phyloP scores from a whole-genome alignment of 768 basidiomycete genomes.

The Daedalea quercina region DNA sequence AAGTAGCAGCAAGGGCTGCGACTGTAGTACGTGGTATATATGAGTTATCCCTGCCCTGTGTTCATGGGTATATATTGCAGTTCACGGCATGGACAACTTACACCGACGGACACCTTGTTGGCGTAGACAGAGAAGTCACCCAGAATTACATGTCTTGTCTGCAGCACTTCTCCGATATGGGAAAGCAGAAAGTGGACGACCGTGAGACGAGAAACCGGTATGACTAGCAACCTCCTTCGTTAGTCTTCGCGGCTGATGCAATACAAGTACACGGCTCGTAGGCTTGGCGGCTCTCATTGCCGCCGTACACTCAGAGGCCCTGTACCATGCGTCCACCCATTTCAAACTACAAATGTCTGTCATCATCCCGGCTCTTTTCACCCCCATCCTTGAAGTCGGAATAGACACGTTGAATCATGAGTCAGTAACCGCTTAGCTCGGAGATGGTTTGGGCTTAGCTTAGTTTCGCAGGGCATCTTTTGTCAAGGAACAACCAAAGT shows the following conservation, averaged over 20 bases:
- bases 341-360: conserved; percentile 66
- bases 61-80: conserved; percentile 30
- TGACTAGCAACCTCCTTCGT: background rate
- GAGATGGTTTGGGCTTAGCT: background rate
- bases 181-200: conserved; percentile 48
- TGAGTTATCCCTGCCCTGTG: background rate
- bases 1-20: conserved; percentile 71
- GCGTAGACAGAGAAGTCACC: conserved; percentile 66
- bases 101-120: conserved; percentile 80
- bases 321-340: conserved; percentile 66
- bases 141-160: conserved; percentile 65
- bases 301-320: conserved; percentile 76
- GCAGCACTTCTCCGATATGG: conserved; percentile 55
- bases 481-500: conserved; percentile 64
- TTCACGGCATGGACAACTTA: conserved; percentile 92
- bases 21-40: conserved; percentile 48
- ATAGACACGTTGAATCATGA: conserved; percentile 57
- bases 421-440: conserved; percentile 35
- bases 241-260: background rate
- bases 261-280: conserved; percentile 68
- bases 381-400: conserved; percentile 59
- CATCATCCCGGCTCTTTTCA: conserved; percentile 67
- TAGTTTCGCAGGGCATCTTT: conserved; percentile 39
- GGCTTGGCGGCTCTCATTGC: conserved; percentile 80
- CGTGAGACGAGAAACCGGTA: conserved; percentile 72